Percentiles rank a stretch among this genome's conserved stretches.
These are phyloP conservation scores for Epicoccum nigrum DNA, from an alignment of 2,329 filamentous ascomycete species.

Conservation along the genomic window DNA sequence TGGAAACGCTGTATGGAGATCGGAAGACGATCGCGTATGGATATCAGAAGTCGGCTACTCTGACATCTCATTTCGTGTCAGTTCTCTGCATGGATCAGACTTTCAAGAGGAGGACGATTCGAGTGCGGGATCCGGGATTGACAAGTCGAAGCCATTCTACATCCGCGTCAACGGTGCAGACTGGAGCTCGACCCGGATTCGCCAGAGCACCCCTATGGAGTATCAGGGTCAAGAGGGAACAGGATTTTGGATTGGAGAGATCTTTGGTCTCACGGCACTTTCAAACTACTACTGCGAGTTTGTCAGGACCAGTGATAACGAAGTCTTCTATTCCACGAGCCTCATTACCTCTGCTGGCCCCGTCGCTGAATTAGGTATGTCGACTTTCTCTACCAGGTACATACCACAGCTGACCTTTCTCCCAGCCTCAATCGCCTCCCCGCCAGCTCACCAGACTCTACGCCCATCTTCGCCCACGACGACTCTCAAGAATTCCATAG, in stretches of 20 bases:
- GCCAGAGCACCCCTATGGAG: constrained; percentile 55
- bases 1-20: constrained; percentile 74
- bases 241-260: constrained; percentile 71
- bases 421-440: constrained; percentile 44
- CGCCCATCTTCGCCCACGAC: constrained; percentile 78
- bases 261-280: constrained; percentile 70
- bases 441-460: constrained; percentile 65
- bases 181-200: constrained; percentile 79
- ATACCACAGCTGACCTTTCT: constrained; percentile 2
- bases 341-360: constrained; percentile 69
- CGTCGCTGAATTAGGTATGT: constrained; percentile 63
- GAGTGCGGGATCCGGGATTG: constrained; percentile 59
- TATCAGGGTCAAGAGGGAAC: constrained; percentile 53
- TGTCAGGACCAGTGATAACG: constrained; percentile 68
- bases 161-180: constrained; percentile 78
- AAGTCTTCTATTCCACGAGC: constrained; percentile 73
- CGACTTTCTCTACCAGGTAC: not conserved
- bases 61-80: constrained; percentile 77
- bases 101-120: constrained; percentile 47
- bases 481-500: constrained; percentile 77
- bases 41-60: constrained; percentile 80
- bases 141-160: constrained; percentile 76
- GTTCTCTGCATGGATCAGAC: constrained; percentile 61
- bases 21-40: constrained; percentile 76
- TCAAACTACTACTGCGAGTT: constrained; percentile 83